A percentile compares a stretch with the other conserved stretches of the same genome.
phyloP scores from a whole-genome alignment of 306 rosid species.

The Malus sylvestris region DNA sequence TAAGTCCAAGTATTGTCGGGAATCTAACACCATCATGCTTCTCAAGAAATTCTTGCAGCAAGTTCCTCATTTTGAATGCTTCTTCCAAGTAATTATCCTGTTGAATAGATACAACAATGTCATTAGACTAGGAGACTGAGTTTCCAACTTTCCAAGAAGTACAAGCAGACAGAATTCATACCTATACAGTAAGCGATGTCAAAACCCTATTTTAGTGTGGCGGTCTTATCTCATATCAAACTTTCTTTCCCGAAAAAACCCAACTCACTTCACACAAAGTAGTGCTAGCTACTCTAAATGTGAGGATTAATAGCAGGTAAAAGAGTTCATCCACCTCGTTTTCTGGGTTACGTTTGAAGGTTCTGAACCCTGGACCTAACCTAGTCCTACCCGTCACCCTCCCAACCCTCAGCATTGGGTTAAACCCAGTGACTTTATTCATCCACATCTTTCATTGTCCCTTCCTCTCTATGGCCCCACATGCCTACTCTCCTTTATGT shows the following conservation, averaged over 20 bases:
- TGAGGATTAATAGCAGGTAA: background rate
- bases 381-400: no score
- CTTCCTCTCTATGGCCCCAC: background rate
- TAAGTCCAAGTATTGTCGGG: slow-evolving; percentile 93
- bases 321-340: background rate
- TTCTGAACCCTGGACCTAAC: no score
- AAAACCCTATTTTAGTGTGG: background rate
- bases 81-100: slow-evolving; percentile 98
- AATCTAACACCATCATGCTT: slow-evolving; percentile 53
- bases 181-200: background rate
- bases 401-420: no score
- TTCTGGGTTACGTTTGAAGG: no score
- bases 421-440: background rate
- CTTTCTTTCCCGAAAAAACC: background rate
- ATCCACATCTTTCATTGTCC: background rate
- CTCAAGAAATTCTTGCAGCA: slow-evolving; percentile 75
- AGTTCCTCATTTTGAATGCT: slow-evolving; percentile 97
- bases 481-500: background rate
- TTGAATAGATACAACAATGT: slow-evolving; percentile 20
- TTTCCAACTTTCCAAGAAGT: background rate
- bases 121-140: background rate
- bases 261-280: background rate
- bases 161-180: background rate
- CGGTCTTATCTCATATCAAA: background rate
- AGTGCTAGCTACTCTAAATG: background rate